Base-by-base conservation (phyloP, 768 basidiomycete genomes). In the Trametes maxima region DNA sequence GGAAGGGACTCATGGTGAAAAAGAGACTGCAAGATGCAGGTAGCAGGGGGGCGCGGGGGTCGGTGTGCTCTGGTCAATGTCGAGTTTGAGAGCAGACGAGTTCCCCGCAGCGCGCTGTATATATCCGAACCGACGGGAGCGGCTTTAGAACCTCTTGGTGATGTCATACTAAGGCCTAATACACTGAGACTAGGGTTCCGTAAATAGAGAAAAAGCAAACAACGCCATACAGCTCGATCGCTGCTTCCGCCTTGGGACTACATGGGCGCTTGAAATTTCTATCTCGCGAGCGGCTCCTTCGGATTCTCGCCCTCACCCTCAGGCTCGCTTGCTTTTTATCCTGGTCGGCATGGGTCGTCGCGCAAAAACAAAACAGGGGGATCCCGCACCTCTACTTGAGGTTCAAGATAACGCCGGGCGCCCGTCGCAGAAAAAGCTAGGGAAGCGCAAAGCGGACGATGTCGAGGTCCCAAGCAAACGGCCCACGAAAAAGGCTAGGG, bases 351-450 rank as follows among this genome's bases (percentile, higher is more conserved):
- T 95, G 93, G 93, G 93, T 63, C 84, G 92, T 70, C 85, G 91
- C 64, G 83, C 91, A 66, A 92, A 90, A 74, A 87, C 89, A 76
- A 94, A 94, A 77, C 93, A 95, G 73, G 81, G 77, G 1, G 79
- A 86, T 12, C 92, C 92, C 0, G 79, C 78, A 59, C 82, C 90
- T 33, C 67, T 90, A 28, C 68, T 54, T 7, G 79, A 85, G 14
- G 66, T 69, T 0, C 77, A 77, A 17, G 64, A 67, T 6, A 69
- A 71, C n/a, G 19, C 69, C 8, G 55, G 40, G 2, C 57, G 69
- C 3, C 70, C 74, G 3, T 79, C 82, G 3, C 71, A 78, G 2
- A 88, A 86, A 75, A 85, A 82, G 62, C 77, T 85, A 14, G 87
- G 88, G 42, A 93, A 93, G 72, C 87, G 91, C 44, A 93, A 92